Percentiles rank a stretch among this genome's conserved stretches.
Evolutionary conservation across 148 eudicot species (phyloP).

Genomic region (Suaeda aralocaspica): DNA sequence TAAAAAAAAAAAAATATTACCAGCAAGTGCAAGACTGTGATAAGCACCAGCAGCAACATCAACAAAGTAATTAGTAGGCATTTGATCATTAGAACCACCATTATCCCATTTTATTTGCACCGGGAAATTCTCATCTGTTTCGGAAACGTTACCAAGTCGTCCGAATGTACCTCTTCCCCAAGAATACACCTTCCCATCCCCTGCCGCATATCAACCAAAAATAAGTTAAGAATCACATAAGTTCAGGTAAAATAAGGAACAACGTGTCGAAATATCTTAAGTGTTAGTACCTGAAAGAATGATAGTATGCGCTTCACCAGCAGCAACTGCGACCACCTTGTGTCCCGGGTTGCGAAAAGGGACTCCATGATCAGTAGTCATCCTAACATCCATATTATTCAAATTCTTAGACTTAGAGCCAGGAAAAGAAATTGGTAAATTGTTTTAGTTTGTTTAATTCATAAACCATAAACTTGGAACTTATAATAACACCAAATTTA

Average conservation of each 20-base stretch:
- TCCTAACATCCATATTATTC: no score
- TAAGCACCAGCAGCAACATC: slow-evolving; percentile 79
- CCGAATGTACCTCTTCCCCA: slow-evolving; percentile 93
- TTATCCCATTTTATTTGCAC: slow-evolving; percentile 33
- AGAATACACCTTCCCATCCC: slow-evolving; percentile 62
- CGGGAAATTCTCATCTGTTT: slow-evolving; percentile 47
- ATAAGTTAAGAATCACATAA: not conserved
- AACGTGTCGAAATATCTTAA: not conserved
- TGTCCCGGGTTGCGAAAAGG: slow-evolving; percentile 17
- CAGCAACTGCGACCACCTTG: slow-evolving; percentile 49
- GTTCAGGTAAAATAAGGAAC: not conserved
- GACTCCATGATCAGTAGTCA: no score
- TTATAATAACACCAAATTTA: no score
- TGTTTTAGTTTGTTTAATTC: no score
- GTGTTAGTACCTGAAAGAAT: slow-evolving; percentile 45
- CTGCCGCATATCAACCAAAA: slow-evolving; percentile 6
- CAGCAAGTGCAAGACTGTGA: slow-evolving; percentile 83
- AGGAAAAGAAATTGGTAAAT: no score
- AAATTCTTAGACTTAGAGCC: no score
- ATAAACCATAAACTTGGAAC: no score
- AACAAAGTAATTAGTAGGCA: slow-evolving; percentile 35
- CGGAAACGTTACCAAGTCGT: slow-evolving; percentile 71
- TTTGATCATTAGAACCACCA: not conserved
- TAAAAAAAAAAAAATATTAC: slow-evolving; percentile 24
- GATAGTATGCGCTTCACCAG: slow-evolving; percentile 88